phyloP scores from a whole-genome alignment of 1,139 yeast species.

The Pichia kudriavzevii region DNA sequence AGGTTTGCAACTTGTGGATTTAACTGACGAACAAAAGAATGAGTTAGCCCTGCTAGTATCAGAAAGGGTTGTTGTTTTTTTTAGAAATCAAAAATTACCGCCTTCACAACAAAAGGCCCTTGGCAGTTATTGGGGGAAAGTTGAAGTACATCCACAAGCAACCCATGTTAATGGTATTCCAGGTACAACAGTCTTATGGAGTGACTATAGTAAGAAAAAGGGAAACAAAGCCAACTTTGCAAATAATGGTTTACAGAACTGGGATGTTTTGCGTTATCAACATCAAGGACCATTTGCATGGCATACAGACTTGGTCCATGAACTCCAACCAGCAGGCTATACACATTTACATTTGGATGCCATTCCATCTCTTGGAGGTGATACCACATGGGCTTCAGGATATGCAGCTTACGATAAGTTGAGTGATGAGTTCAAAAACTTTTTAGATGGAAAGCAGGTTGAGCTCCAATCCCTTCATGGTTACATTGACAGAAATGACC shows the following conservation, averaged over 20 bases:
- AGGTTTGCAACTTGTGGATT: slow-evolving; percentile 44
- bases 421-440: slow-evolving; percentile 40
- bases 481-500: slow-evolving; percentile 36
- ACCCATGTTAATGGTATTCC: slow-evolving; percentile 35
- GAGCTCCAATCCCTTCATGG: slow-evolving; percentile 37
- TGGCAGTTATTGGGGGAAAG: slow-evolving; percentile 40
- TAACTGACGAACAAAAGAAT: slow-evolving; percentile 44
- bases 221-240: slow-evolving; percentile 14
- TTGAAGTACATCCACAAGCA: slow-evolving; percentile 42
- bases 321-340: slow-evolving; percentile 41
- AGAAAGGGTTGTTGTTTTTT: slow-evolving; percentile 44
- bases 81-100: slow-evolving; percentile 40
- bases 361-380: slow-evolving; percentile 43
- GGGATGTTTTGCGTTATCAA: slow-evolving; percentile 19
- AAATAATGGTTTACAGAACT: slow-evolving; percentile 19
- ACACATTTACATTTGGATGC: slow-evolving; percentile 42
- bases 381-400: slow-evolving; percentile 44
- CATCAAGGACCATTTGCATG: slow-evolving; percentile 24
- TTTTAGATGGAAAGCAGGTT: slow-evolving; percentile 43
- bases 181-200: slow-evolving; percentile 51
- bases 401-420: slow-evolving; percentile 42
- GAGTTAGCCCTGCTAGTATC: slow-evolving; percentile 45
- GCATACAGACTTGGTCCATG: slow-evolving; percentile 45
- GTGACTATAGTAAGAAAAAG: slow-evolving; percentile 28
- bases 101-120: slow-evolving; percentile 39